These are phyloP conservation scores for Plenodomus tracheiphilus DNA, from an alignment of 2,329 filamentous ascomycete genomes.

Conservation along the genomic window DNA sequence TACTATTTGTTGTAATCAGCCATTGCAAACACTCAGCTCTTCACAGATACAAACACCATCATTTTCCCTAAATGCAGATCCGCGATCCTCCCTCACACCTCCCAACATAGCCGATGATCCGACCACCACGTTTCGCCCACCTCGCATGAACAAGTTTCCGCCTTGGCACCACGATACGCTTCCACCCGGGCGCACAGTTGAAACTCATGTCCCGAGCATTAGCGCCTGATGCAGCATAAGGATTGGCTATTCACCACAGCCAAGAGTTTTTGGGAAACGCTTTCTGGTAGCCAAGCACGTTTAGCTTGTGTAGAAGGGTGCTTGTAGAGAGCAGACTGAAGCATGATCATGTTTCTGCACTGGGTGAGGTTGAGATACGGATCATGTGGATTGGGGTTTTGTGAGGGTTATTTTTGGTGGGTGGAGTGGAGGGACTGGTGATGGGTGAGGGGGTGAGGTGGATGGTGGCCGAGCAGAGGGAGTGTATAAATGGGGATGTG, in stretches of 20 bases:
- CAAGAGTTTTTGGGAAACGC: constrained; percentile 24
- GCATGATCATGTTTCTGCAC: constrained; percentile 13
- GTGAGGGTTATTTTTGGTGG: not conserved
- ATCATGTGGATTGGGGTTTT: not conserved
- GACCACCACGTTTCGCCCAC: constrained; percentile 13
- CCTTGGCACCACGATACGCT: constrained; percentile 23
- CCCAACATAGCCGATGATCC: not conserved
- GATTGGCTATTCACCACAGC: constrained; percentile 8
- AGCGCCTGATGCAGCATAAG: constrained; percentile 13
- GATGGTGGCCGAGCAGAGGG: no score
- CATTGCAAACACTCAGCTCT: no score
- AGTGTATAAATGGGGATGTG: no score
- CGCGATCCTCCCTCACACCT: not conserved
- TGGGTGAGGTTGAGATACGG: constrained; percentile 8
- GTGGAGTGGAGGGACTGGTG: constrained; percentile 3
- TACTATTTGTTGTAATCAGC: no score
- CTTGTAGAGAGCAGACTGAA: constrained; percentile 15
- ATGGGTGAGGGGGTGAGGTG: constrained; percentile 6
- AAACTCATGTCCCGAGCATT: constrained; percentile 18
- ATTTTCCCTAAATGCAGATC: no score
- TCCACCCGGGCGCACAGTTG: constrained; percentile 13
- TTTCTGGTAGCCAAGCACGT: constrained; percentile 27
- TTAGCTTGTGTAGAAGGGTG: constrained; percentile 11
- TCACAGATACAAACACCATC: no score
- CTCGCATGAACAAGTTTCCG: constrained; percentile 15